Percentiles rank a stretch among this genome's conserved stretches.
These are phyloP conservation scores for Phaeosphaeriaceae sp. DNA, from an alignment of 2,329 filamentous ascomycete species.

Conservation along the genomic window DNA sequence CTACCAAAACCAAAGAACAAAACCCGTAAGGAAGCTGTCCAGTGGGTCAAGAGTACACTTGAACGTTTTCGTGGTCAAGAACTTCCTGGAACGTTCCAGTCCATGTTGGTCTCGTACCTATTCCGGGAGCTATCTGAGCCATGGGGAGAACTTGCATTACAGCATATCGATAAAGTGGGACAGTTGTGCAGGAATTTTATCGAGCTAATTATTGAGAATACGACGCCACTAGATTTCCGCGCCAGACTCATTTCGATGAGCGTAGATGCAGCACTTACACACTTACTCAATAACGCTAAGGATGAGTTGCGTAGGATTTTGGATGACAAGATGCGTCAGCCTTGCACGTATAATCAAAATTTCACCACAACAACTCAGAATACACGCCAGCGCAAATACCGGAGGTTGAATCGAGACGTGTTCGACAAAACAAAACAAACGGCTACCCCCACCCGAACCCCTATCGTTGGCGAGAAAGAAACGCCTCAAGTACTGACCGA, in stretches of 20 bases:
- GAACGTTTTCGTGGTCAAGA: slow-evolving; percentile 58
- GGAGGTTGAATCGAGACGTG: neutral
- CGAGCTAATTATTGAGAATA: slow-evolving; percentile 37
- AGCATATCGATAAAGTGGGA: slow-evolving; percentile 49
- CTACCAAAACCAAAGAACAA: neutral
- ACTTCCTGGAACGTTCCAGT: slow-evolving; percentile 66
- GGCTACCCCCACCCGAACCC: neutral
- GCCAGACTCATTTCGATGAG: too few species aligned
- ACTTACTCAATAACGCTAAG: slow-evolving; percentile 20
- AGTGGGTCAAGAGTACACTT: slow-evolving; percentile 50
- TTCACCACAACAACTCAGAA: slow-evolving; percentile 2
- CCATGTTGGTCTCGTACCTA: slow-evolving; percentile 63
- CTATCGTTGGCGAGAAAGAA: too few species aligned
- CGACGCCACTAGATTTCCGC: slow-evolving; percentile 50
- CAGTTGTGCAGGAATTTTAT: slow-evolving; percentile 47
- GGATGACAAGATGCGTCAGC: slow-evolving; percentile 53
- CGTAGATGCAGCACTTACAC: too few species aligned
- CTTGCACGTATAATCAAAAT: slow-evolving; percentile 60
- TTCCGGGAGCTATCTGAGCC: slow-evolving; percentile 64
- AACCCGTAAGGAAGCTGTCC: slow-evolving; percentile 41
- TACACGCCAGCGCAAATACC: slow-evolving; percentile 1
- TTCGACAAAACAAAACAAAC: neutral
- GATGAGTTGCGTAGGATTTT: slow-evolving; percentile 56
- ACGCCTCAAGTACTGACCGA: neutral
- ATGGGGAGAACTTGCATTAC: slow-evolving; percentile 55